Evolutionary conservation across 257 asterid species (phyloP).

Genomic region (Verbena officinalis): DNA sequence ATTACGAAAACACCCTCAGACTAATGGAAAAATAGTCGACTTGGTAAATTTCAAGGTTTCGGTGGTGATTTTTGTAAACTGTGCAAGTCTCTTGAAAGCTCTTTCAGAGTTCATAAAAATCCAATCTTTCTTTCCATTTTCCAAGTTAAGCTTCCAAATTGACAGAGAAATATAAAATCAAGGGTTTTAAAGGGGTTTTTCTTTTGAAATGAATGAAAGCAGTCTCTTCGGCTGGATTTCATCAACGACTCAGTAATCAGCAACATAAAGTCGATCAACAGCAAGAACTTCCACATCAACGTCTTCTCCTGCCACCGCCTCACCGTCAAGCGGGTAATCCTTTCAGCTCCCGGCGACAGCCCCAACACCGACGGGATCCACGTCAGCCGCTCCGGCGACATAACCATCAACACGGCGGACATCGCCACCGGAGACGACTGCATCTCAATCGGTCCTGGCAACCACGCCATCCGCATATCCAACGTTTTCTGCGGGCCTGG

Average conservation of each 20-base stretch:
- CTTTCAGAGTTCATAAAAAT: no score
- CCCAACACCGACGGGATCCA: conserved; percentile 72
- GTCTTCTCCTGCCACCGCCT: conserved; percentile 48
- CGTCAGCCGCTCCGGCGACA: conserved; percentile 43
- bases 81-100: no score
- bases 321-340: conserved; percentile 27
- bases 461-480: conserved; percentile 29
- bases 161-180: no score
- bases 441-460: conserved; percentile 52
- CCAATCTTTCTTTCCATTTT: no score
- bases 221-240: conserved; percentile 40
- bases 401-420: conserved; percentile 26
- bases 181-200: no score
- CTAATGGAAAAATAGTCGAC: no score
- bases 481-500: conserved; percentile 59
- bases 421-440: conserved; percentile 69
- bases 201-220: conserved; percentile 12
- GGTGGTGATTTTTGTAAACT: no score
- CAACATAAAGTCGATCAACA: conserved; percentile 49
- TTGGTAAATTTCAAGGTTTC: no score
- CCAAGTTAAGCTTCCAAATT: no score
- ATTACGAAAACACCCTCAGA: no score
- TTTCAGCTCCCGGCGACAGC: conserved; percentile 50
- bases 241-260: conserved; percentile 26
- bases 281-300: conserved; percentile 57